Base-by-base conservation (phyloP, 192 early-diverging fungal genomes). In the Coemansia sp. region DNA sequence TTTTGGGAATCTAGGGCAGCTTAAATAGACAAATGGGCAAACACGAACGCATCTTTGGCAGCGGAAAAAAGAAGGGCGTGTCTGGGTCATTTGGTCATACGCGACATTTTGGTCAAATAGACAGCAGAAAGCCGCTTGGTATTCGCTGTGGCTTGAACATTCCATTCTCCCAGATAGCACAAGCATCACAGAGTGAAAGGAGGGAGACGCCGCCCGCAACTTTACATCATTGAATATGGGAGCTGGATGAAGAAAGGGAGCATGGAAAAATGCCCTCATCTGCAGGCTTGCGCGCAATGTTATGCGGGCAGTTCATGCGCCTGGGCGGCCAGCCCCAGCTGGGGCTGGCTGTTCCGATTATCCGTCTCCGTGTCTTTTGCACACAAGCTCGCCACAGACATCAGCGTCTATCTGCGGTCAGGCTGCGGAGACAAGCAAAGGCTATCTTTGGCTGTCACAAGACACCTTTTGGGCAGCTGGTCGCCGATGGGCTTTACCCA, bases 21-120 rank as follows among this genome's bases (percentile, higher is more conserved):
- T 60, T 60, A 60, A 48, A 60, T 60, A 60, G 43, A 48, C 3
- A 14, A 49, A 49, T 19, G 47, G 17, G 19, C 16, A 49, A 19
- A 19, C 6, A 31, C 6, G 47, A 49, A 19, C n/a, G 47, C n/a
- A 19, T 49, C 47, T 8, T 19, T 49, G 16, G 47, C n/a, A n/a
- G n/a, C 47, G 6, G 7, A 19, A 16, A 49, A 11, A 19, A 16
- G 6, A 49, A 49, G 16, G 47, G 17, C 4, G 19, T 19, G 7
- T 4, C 6, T 3, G 19, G 47, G 47, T 49, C 47, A 49, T 17
- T 49, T 19, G 47, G 47, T 17, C 47, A 49, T 17, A n/a, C 17
- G 47, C 47, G 47, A 49, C 12, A 49, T 21, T 31, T 49, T n/a
- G 47, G 47, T 7, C 47, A 49, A 49, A 49, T 49, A 49, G 47